Base-by-base conservation (phyloP, 179 eudicot species). In the Vitellaria paradoxa region DNA sequence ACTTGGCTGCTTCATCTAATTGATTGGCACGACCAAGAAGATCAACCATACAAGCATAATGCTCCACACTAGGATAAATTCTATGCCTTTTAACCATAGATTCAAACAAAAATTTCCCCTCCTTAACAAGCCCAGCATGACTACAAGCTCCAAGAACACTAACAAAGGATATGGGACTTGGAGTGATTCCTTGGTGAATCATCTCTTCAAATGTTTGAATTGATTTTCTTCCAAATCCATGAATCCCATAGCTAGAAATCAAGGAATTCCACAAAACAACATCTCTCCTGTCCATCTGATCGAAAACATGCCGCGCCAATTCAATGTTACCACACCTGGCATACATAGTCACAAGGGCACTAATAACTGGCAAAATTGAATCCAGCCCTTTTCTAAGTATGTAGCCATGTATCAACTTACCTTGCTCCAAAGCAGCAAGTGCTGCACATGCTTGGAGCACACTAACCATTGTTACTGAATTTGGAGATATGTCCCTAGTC, bases 101-200 rank as follows among this genome's bases (percentile, higher is more conserved):
- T 42, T 84, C 55, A 70, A 90, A 91, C 81, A 90, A 77, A 57
- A 76, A 46, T 61, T 83, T 90, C 9, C 94, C 97, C 60, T 84
- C 77, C 49, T 85, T 85, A 45, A 91, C 91, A 66, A 91, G 91
- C 53, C 92, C 97, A 3, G 84, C 84, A 77, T 91, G 97, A 76
- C 97, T 91, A 79, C 97, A 91, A 86, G 97, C 97, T 46, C 94
- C 94, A 40, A 91, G 66, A n/a, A 91, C 87, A 74, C 90, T 86
- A 24, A 88, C 89, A 77, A 90, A 91, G 14, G 97, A 80, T 57
- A 91, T 84, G 65, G 90, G 80, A 49, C 89, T 90, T 12, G 97
- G 97, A 59, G 75, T 72, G 40, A 90, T 68, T 26, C 91, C 91
- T 46, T 52, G 73, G 15, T 49, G 37, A 40, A 90, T 68, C 97